Percentiles rank a stretch among this genome's conserved stretches.
These are phyloP conservation scores for Diplogelasinospora grovesii DNA, from an alignment of 495 filamentous ascomycete species.

Conservation along the genomic window DNA sequence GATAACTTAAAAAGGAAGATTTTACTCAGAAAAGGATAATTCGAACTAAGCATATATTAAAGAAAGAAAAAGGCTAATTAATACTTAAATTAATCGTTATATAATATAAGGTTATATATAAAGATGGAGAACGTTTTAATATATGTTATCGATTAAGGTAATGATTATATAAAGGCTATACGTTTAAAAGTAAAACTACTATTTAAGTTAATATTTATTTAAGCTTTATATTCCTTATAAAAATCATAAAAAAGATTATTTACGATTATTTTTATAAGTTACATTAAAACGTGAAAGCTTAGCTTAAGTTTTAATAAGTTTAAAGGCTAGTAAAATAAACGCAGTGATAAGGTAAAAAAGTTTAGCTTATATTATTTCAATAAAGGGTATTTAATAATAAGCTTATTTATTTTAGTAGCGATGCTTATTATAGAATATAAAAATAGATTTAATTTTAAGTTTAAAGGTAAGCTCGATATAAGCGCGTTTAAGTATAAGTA, in stretches of 20 bases:
- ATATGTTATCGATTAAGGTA: conserved; percentile 3
- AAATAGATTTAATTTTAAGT: too few relatives aligned
- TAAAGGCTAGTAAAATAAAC: neutral
- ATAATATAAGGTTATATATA: conserved; percentile 4
- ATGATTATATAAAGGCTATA: conserved; percentile 4
- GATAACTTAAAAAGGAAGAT: conserved; percentile 6
- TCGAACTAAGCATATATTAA: conserved; percentile 2
- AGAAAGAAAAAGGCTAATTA: neutral
- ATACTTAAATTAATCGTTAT: neutral
- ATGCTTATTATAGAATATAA: too few relatives aligned
- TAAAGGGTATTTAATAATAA: too few relatives aligned
- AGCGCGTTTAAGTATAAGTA: too few relatives aligned
- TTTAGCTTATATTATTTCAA: too few relatives aligned
- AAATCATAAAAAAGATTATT: neutral
- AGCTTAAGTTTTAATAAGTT: conserved; percentile 5
- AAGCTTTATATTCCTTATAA: neutral
- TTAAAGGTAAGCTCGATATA: too few relatives aligned
- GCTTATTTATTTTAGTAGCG: too few relatives aligned
- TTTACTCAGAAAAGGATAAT: conserved; percentile 12
- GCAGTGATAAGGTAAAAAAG: neutral
- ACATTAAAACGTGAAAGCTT: conserved; percentile 1
- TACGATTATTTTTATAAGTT: conserved; percentile 6
- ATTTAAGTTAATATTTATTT: neutral
- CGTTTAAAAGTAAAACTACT: conserved; percentile 12
- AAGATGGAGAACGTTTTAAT: conserved; percentile 8